Evolutionary conservation across 306 rosid genomes (phyloP).

Genomic region (Begonia loranthoides): DNA sequence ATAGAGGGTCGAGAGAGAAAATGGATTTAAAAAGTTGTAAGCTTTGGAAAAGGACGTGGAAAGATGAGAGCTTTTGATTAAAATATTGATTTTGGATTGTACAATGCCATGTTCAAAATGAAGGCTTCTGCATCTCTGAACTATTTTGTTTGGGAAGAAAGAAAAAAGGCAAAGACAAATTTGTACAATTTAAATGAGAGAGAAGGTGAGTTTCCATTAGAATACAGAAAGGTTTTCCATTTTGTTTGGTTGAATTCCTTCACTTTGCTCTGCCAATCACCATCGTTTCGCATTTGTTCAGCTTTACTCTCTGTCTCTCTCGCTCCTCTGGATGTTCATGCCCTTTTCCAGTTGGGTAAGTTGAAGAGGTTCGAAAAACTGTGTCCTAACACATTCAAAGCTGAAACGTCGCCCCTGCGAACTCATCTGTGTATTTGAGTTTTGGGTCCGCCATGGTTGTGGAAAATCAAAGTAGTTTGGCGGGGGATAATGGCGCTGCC

Average conservation of each 20-base stretch:
- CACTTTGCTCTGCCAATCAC: slow-evolving; percentile 30
- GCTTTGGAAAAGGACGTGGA: slow-evolving; percentile 11
- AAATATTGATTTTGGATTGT: not conserved
- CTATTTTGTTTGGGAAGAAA: slow-evolving; percentile 14
- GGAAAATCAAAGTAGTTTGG: slow-evolving; percentile 32
- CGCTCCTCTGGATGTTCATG: slow-evolving; percentile 6
- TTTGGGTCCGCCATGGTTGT: slow-evolving; percentile 25
- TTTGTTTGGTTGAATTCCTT: slow-evolving; percentile 41
- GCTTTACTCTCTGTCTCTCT: slow-evolving; percentile 26
- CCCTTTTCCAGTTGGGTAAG: slow-evolving; percentile 16
- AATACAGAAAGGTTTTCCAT: slow-evolving; percentile 29
- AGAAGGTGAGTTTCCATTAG: slow-evolving; percentile 13
- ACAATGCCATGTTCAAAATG: slow-evolving; percentile 1
- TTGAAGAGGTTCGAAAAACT: slow-evolving; percentile 8
- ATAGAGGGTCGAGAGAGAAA: slow-evolving; percentile 14
- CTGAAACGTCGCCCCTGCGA: not conserved
- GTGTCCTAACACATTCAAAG: not conserved
- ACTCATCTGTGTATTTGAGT: slow-evolving; percentile 17
- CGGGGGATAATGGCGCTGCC: slow-evolving; percentile 14
- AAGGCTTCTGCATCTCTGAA: slow-evolving; percentile 24
- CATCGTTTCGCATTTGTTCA: slow-evolving; percentile 38
- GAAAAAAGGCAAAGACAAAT: slow-evolving; percentile 31
- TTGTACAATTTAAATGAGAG: slow-evolving; percentile 1
- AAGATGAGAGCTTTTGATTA: slow-evolving; percentile 3
- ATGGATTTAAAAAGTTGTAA: not conserved